Conservation (phyloP, 1,139 yeast species). For the Taphrina confusa region DNA sequence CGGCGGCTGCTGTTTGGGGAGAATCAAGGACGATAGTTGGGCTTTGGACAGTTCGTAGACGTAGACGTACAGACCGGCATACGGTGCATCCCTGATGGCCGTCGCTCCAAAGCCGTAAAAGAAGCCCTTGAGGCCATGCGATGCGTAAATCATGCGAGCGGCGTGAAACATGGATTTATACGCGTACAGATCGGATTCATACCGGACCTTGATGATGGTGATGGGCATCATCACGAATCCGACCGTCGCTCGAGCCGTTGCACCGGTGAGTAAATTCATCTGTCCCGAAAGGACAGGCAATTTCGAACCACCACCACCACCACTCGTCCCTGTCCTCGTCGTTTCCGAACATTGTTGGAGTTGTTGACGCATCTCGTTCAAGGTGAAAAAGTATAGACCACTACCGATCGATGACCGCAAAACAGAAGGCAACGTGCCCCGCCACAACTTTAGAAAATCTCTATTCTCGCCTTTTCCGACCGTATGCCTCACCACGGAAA, state of each 20-base stretch:
- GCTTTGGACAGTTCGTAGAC: slow-evolving; percentile 40
- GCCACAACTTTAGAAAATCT: slow-evolving; percentile 53
- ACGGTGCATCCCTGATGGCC: slow-evolving; percentile 87
- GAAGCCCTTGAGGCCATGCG: slow-evolving; percentile 64
- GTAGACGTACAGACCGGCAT: slow-evolving; percentile 88
- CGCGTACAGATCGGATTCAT: slow-evolving; percentile 58
- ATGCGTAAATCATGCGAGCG: slow-evolving; percentile 55
- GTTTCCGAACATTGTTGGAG: slow-evolving; percentile 45
- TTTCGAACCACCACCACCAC: slow-evolving; percentile 52
- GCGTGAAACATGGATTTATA: slow-evolving; percentile 71
- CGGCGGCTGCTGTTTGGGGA: background rate
- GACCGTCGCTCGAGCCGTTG: slow-evolving; percentile 73
- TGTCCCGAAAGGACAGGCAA: slow-evolving; percentile 53
- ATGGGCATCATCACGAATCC: slow-evolving; percentile 95
- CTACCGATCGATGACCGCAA: slow-evolving; percentile 88
- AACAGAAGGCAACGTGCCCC: slow-evolving; percentile 86
- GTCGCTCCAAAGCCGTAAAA: slow-evolving; percentile 89
- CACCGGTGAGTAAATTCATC: slow-evolving; percentile 77
- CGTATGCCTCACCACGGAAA: slow-evolving; percentile 86
- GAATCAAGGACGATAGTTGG: slow-evolving; percentile 13
- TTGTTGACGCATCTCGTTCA: slow-evolving; percentile 50
- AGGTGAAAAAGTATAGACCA: slow-evolving; percentile 74
- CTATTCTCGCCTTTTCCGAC: slow-evolving; percentile 54
- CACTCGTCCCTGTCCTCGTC: background rate
- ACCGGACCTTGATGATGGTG: slow-evolving; percentile 89